Evolutionary conservation across 106 monocot species (phyloP), one percentile per base, ranked within the genome.

Genomic region (Dendrobium catenatum): DNA sequence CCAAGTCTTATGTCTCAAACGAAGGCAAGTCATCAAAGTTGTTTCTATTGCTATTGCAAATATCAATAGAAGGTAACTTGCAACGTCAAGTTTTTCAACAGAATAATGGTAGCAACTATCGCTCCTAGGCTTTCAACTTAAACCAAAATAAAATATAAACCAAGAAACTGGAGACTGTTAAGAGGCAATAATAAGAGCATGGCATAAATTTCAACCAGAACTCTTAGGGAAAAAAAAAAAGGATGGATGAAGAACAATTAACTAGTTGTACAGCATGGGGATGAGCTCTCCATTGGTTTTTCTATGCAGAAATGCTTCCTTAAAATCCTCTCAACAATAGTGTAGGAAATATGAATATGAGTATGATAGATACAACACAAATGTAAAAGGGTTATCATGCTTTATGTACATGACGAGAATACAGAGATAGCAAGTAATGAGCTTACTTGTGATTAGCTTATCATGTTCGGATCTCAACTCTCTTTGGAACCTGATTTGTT

Each of bases 381-480:
- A 68, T 10, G 26, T 2, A 27, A n/a, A 6, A 42, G 72, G 18
- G 75, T 5, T 7, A 37, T 27, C 33, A 72, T 75, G n/a, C 31
- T 75, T 75, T 73, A 75, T 75, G 46, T 75, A 75, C 75, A 75
- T 20, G 37, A 11, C 44, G 7, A 75, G 46, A 47, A 16, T 44
- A 44, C 46, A 75, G 46, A 22, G 17, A 75, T 29, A 68, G 43
- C 20, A 46, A 22, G 18, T 58, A 24, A 68, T 37, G 42, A 70
- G 31, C 20, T 75, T 55, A 10, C 41, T 9, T 17, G 19, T 41
- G 16, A 17, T 68, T 8, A 68, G 26, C 67, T 26, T 29, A 27
- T 86, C 78, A 85, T 44, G 86, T 77, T 66, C 80, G 82, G 18
- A 82, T 56, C 61, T 84, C 82, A 74, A 74, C 77, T 72, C 84